Base-by-base conservation (phyloP, 306 rosid genomes). In the Vicia sativa region DNA sequence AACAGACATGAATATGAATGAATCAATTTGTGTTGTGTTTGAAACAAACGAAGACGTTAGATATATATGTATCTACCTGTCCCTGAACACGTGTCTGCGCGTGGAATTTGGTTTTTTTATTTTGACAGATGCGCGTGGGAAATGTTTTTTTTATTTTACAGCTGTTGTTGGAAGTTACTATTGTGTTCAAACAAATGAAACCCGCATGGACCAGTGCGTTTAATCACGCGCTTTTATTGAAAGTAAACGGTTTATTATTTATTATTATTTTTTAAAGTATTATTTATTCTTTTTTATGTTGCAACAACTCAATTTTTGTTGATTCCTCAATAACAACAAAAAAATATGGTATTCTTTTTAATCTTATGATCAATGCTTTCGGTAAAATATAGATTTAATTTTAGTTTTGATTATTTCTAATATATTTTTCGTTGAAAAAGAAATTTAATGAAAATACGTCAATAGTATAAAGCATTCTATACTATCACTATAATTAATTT, bases 191-290 rank as follows among this genome's bases (percentile, higher is more conserved):
- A 38, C 4, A 37, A 50, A 19, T 7, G 9, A 19, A 3, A 7
- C 65, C 26, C 49, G 50, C 64, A 37, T 74, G 28, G 75, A 39
- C 52, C 56, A 3, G 39, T 46, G 76, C 69, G 79, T 74, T 69
- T 69, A 5, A 49, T 64, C 77, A 79, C 83, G 83, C 83, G 77
- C 79, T 1, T 37, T 37, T 3, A 11, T 5, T 6, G 6, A 37
- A 45, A 9, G 49, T 34, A 34, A 72, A 72, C 66, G 71, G 31
- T 72, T 71, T 16, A 0, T 15, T 9, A 4, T 16, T 21, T 11
- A 0, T 61, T n/a, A 9, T 34, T 34, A 1, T 34, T 2, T 34
- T 34, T 7, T 34, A 0, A n/a, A n/a, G n/a, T 16, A 0, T 15
- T 9, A 4, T 16, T 21, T 11, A 0, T 61, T n/a, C 9, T 34